Evolutionary conservation across 306 rosid genomes (phyloP).

Genomic region (Lathyrus sativus): DNA sequence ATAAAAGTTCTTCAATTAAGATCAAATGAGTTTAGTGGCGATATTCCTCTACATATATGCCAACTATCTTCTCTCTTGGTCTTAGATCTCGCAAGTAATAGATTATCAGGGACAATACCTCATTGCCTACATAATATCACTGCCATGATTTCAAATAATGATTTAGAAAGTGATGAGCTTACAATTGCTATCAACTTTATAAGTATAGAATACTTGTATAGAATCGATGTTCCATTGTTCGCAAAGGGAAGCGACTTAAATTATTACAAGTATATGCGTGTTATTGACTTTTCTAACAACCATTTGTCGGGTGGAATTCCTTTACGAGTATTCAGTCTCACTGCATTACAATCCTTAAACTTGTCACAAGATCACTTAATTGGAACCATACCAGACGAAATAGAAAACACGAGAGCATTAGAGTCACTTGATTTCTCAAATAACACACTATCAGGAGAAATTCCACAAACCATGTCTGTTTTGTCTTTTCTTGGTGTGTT

Average conservation of each 20-base stretch:
- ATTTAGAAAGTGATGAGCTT: no score
- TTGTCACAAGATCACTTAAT: conserved; percentile 26
- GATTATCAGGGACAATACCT: background rate
- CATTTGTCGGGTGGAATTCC: conserved; percentile 9
- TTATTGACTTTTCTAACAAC: conserved; percentile 17
- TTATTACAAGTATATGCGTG: background rate
- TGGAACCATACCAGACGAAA: conserved; percentile 12
- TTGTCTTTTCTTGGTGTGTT: conserved; percentile 30
- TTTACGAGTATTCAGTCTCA: background rate
- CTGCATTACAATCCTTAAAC: conserved; percentile 23
- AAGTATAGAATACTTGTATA: no score
- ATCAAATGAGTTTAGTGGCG: conserved; percentile 22
- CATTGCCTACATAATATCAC: no score
- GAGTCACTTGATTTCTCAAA: conserved; percentile 45
- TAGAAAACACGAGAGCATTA: conserved; percentile 19
- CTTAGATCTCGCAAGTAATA: background rate
- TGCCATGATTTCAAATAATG: no score
- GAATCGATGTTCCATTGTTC: background rate
- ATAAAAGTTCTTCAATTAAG: background rate
- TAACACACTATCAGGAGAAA: conserved; percentile 34
- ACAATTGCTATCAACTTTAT: no score
- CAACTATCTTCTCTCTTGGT: background rate
- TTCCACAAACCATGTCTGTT: conserved; percentile 34
- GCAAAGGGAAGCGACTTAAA: background rate
- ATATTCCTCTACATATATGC: conserved; percentile 1